A percentile compares a stretch with the other conserved stretches of the same genome.
These are phyloP conservation scores for Moesziomyces aphidis DNA, from an alignment of 1,284 basidiomycete species.

Conservation along the genomic window DNA sequence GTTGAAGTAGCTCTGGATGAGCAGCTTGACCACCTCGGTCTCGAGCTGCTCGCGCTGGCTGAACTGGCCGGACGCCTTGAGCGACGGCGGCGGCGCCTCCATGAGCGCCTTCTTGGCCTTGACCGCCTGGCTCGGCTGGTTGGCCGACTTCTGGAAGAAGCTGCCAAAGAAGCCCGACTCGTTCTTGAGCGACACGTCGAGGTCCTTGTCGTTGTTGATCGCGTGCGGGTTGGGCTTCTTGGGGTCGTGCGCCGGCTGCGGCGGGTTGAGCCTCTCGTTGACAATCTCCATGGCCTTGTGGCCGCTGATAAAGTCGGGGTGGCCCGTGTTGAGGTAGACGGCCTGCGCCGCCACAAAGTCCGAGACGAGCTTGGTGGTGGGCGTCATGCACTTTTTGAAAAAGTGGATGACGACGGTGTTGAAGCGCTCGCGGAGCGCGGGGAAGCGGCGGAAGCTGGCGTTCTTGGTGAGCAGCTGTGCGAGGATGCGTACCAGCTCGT, in stretches of 20 bases:
- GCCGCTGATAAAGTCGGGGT: slow-evolving; percentile 89
- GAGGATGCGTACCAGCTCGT: slow-evolving; percentile 99
- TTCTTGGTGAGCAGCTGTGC: slow-evolving; percentile 95
- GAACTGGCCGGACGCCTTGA: slow-evolving; percentile 90
- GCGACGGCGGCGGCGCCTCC: slow-evolving; percentile 87
- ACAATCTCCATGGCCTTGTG: slow-evolving; percentile 96
- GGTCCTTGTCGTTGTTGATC: slow-evolving; percentile 91
- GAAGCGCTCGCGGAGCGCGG: slow-evolving; percentile 88
- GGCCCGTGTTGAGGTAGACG: slow-evolving; percentile 99
- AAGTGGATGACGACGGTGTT: slow-evolving; percentile 97
- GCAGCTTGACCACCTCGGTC: slow-evolving; percentile 94
- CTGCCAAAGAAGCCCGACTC: slow-evolving; percentile 92
- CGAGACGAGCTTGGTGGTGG: slow-evolving; percentile 94
- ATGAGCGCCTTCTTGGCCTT: slow-evolving; percentile 78
- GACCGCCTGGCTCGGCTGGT: slow-evolving; percentile 71
- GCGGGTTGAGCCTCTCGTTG: slow-evolving; percentile 79
- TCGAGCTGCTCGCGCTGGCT: slow-evolving; percentile 97
- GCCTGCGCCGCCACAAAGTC: slow-evolving; percentile 96
- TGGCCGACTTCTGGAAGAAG: slow-evolving; percentile 80
- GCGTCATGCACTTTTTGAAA: slow-evolving; percentile 91
- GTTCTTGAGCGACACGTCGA: slow-evolving; percentile 86
- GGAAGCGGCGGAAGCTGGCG: slow-evolving; percentile 92
- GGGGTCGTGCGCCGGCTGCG: slow-evolving; percentile 48
- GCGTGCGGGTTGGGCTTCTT: slow-evolving; percentile 70
- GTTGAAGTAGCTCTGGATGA: slow-evolving; percentile 65